Conservation (phyloP, 106 monocot genomes). For the Dioscorea alata region DNA sequence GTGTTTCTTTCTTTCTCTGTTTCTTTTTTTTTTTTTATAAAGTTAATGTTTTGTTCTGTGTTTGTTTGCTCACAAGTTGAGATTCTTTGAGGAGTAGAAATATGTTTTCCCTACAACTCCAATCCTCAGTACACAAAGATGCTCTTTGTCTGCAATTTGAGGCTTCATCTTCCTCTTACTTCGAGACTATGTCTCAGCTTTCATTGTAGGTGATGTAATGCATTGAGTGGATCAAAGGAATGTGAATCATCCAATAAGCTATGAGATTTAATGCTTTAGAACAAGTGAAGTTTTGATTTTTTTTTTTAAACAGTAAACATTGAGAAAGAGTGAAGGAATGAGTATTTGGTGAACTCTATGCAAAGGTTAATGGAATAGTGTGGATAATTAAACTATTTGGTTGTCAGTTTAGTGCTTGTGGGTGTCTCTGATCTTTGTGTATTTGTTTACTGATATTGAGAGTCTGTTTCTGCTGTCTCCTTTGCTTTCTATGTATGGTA, state of each 20-base stretch:
- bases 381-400: too few relatives aligned
- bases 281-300: too few relatives aligned
- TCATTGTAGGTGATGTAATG: slow-evolving; percentile 12
- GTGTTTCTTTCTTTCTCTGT: too few relatives aligned
- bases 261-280: slow-evolving; percentile 1
- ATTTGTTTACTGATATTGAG: slow-evolving; percentile 28
- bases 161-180: slow-evolving; percentile 18
- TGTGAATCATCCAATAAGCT: not conserved
- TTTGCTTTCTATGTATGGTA: not conserved
- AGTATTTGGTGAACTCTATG: too few relatives aligned
- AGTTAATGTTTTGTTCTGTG: too few relatives aligned
- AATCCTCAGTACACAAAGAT: slow-evolving; percentile 31
- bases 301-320: too few relatives aligned
- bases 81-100: too few relatives aligned
- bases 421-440: slow-evolving; percentile 8
- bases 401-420: slow-evolving; percentile 24
- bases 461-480: not conserved
- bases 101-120: slow-evolving; percentile 31
- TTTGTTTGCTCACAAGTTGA: too few relatives aligned
- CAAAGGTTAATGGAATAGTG: too few relatives aligned
- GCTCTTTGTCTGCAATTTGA: slow-evolving; percentile 42
- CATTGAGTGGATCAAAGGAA: slow-evolving; percentile 2
- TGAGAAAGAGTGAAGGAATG: too few relatives aligned
- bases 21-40: too few relatives aligned
- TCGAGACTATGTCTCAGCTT: slow-evolving; percentile 30